Base-by-base conservation (phyloP, 441 rosid species). In the Brassica hybrid region DNA sequence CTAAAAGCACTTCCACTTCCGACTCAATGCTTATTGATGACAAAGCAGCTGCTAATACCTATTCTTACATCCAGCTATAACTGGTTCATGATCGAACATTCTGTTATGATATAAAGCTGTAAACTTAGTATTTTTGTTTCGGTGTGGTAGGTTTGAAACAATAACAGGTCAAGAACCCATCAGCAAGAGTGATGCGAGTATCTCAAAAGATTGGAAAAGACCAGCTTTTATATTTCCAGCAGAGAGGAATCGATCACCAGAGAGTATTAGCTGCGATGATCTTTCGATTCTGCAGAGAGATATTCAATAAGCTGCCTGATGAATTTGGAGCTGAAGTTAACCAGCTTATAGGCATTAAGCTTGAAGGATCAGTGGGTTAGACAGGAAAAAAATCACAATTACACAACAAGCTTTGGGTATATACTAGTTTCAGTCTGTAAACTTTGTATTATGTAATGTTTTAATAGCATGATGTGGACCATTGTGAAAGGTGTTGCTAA, bases 201-300 rank as follows among this genome's bases (percentile, higher is more conserved):
- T 98, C 41, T 95, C 98, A 2, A 95, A 93, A 30, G 84, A 95
- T 93, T 0, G 91, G 94, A 9, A 96, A 91, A 85, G 98, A 91
- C 82, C 98, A 95, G 84, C 87, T 95, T 13, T 95, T 95, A 84
- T 95, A 91, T 89, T 95, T 95, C 77, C 99, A 91, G 80, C 99
- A 95, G 69, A 90, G 98, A 79, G 96, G 98, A 34, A 85, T 95
- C 0, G 97, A 91, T 82, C 89, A 88, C 0, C 95, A 95, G 91
- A 95, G 83, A 79, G 99, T 97, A n/a, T 89, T 95, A 97, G 98
- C 98, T 0, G 99, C 98, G 12, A 95, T 91, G 96, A 89, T 95
- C 62, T 92, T 95, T 13, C 97, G 99, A 54, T 95, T 91, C 76
- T 95, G 98, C 86, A 87, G 81, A 6, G 97, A 91, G 21, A 94